phyloP scores from a whole-genome alignment of 148 eudicot species.

The Beta vulgaris region DNA sequence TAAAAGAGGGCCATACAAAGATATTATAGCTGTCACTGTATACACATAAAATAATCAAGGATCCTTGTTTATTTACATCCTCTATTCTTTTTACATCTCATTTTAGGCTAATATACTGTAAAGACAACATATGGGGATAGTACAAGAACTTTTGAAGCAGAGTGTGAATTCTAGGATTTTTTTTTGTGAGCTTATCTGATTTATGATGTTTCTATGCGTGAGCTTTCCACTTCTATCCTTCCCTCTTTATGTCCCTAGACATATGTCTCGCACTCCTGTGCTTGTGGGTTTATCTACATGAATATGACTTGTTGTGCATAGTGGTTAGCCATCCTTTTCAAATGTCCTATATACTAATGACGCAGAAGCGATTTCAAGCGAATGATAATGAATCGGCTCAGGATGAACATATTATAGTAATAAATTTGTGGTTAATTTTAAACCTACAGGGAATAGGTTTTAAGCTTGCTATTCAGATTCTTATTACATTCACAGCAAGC shows the following conservation, averaged over 20 bases:
- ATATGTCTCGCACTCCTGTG: not conserved
- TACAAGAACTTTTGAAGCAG: not conserved
- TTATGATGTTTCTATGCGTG: not conserved
- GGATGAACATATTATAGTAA: not conserved
- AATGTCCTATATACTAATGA: not conserved
- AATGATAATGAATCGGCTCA: not conserved
- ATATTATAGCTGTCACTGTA: no score
- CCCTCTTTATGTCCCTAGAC: not conserved
- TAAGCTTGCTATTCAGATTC: not conserved
- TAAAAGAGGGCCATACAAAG: no score
- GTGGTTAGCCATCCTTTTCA: not conserved
- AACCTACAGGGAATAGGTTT: not conserved
- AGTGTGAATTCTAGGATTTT: not conserved
- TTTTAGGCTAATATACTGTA: not conserved
- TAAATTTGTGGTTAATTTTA: not conserved
- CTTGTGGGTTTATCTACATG: not conserved
- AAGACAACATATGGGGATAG: not conserved
- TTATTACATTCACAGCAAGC: not conserved
- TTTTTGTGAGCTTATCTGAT: not conserved
- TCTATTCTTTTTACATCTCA: not conserved
- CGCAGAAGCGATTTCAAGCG: not conserved
- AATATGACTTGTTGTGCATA: not conserved
- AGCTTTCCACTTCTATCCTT: not conserved
- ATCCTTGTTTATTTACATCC: not conserved
- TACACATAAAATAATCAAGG: no score